Base-by-base conservation (phyloP, 495 filamentous ascomycete species). In the Aspergillus cavernicola region DNA sequence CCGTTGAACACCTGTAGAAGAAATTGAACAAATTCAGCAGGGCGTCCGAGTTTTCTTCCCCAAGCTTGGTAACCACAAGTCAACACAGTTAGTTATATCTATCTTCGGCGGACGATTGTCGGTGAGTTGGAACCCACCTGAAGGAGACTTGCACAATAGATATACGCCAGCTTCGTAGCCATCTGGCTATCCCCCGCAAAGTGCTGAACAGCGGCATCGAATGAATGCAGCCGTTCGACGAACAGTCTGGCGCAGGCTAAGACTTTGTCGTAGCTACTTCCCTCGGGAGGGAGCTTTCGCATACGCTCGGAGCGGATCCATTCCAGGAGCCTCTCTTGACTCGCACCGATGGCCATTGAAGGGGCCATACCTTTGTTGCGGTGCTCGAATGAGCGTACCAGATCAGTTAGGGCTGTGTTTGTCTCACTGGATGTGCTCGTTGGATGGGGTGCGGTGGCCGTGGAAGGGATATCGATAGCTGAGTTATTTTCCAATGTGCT, bases 231-330 rank as follows among this genome's bases (percentile, higher is more conserved):
- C 6, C 53, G 47, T 12, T 60, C 52, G 4, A 60, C 48, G 6
- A 60, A 56, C 5, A 60, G 24, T 3, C 18, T 15, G 1, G 67
- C 69, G 64, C 69, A 72, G 12, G 61, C 55, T 5, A 72, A 58
- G 5, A 70, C 69, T 43, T 67, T 67, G 47, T 72, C 69, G 48
- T 69, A 72, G 46, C 56, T 65, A 50, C 69, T 72, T 38, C 69
- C 69, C 45, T 72, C 69, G 0, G 69, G 58, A 4, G 69, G 69
- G 1, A 72, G 55, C 45, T 68, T 62, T 50, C 57, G 65, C 69
- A 72, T 68, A 6, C 69, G 64, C 60, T 72, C 46, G 10, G 22
- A 26, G n/a, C 57, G 52, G 10, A 60, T 60, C 52, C 52, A 60
- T 13, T 71, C 68, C 0, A 68, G 42, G 0, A 72, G 56, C 5